These are phyloP conservation scores for Laburnicola sp. DNA, from an alignment of 2,329 filamentous ascomycete genomes.

Conservation along the genomic window DNA sequence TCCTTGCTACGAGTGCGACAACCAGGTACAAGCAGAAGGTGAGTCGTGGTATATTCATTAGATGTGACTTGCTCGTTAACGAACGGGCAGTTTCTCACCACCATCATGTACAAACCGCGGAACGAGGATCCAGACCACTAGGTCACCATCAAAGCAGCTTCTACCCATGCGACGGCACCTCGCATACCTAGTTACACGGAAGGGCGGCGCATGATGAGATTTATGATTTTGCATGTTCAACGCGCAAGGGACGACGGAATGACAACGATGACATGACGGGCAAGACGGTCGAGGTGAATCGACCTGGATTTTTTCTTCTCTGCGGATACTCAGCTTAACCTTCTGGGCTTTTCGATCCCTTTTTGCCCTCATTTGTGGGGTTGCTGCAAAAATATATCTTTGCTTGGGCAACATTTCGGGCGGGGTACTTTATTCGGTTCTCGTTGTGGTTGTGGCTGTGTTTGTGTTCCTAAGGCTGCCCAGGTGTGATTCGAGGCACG, in stretches of 20 bases:
- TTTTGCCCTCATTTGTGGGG: background rate
- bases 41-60: constrained; percentile 23
- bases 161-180: background rate
- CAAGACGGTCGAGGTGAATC: background rate
- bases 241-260: background rate
- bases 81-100: constrained; percentile 79
- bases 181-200: background rate
- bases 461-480: no score
- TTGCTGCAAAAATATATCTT: background rate
- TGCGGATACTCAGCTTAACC: background rate
- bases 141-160: background rate
- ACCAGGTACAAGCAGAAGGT: constrained; percentile 98
- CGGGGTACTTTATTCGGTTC: background rate
- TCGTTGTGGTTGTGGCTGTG: background rate
- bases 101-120: constrained; percentile 95
- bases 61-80: constrained; percentile 15
- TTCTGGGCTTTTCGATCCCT: background rate
- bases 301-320: background rate
- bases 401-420: background rate
- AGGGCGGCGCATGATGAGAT: background rate
- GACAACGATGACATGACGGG: background rate
- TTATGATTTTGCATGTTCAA: background rate
- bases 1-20: constrained; percentile 91
- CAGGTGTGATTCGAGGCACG: no score
- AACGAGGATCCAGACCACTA: constrained; percentile 43